Evolutionary conservation across 257 asterid species (phyloP).

Genomic region (Pogostemon cablin): DNA sequence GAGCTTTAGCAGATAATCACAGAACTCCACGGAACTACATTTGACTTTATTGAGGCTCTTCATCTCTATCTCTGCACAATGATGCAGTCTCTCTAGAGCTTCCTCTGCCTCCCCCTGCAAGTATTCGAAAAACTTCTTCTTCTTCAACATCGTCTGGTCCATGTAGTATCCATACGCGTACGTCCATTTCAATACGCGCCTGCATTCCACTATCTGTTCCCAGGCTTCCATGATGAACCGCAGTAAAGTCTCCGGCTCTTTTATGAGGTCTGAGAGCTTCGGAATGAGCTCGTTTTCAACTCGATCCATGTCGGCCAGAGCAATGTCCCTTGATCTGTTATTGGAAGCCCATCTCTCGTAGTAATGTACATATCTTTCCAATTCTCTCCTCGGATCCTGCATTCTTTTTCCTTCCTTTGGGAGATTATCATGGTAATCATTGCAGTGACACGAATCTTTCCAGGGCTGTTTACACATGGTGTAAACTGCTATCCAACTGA

Average conservation of each 20-base stretch:
- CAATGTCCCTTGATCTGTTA: constrained; percentile 28
- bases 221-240: constrained; percentile 41
- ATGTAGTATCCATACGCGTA: constrained; percentile 48
- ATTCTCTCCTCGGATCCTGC: too few species aligned
- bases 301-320: constrained; percentile 22
- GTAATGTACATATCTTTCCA: constrained; percentile 2
- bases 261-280: neutral
- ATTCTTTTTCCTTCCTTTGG: too few species aligned
- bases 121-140: constrained; percentile 40
- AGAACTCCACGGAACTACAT: neutral
- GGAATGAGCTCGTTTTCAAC: constrained; percentile 28
- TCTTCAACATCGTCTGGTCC: neutral
- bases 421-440: too few species aligned
- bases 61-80: constrained; percentile 46
- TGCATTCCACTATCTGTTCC: constrained; percentile 57
- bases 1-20: neutral
- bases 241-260: neutral
- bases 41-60: neutral
- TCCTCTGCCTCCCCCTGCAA: constrained; percentile 51
- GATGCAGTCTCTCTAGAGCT: constrained; percentile 51
- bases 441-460: too few species aligned
- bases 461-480: too few species aligned
- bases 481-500: too few species aligned
- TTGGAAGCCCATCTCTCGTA: constrained; percentile 44
- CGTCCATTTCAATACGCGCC: constrained; percentile 55